Percentiles rank a stretch among this genome's conserved stretches.
These are phyloP conservation scores for Xylariaceae sp. DNA, from an alignment of 2,329 filamentous ascomycete species.

Conservation along the genomic window DNA sequence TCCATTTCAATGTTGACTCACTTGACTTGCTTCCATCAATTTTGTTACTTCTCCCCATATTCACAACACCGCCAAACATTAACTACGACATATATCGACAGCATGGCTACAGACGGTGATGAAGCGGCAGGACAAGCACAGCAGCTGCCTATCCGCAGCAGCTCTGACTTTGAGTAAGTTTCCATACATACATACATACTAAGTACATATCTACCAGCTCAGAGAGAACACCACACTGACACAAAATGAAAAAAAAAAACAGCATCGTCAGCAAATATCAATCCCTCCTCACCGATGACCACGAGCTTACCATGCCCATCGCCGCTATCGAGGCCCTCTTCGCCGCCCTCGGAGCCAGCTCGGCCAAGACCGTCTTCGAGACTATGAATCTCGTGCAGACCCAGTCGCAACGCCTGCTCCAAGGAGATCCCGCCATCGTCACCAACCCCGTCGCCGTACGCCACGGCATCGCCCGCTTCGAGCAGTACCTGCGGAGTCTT, in stretches of 20 bases:
- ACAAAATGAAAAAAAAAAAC: no score
- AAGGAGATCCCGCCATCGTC: conserved; percentile 57
- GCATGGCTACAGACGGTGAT: conserved; percentile 19
- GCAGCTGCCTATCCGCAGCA: conserved; percentile 26
- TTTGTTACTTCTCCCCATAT: no score
- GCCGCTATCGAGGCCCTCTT: conserved; percentile 92
- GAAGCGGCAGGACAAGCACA: conserved; percentile 10
- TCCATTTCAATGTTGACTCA: no score
- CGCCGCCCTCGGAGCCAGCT: conserved; percentile 73
- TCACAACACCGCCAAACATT: no score
- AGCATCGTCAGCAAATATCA: conserved; percentile 56
- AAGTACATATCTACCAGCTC: no score
- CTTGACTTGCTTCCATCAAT: no score
- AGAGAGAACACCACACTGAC: not conserved
- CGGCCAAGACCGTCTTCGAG: conserved; percentile 85
- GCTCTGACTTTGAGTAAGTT: conserved; percentile 28
- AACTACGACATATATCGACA: no score
- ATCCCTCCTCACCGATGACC: conserved; percentile 58
- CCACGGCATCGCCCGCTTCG: conserved; percentile 92
- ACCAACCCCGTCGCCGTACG: conserved; percentile 88
- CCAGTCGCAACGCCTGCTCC: conserved; percentile 72
- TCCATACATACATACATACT: no score
- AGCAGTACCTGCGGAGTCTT: conserved; percentile 78
- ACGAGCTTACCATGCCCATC: conserved; percentile 90
- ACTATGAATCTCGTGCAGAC: conserved; percentile 80